A percentile compares a stretch with the other conserved stretches of the same genome.
Evolutionary conservation across 352 stramenopile genomes (phyloP).

Genomic region (Pythium utonaiense): DNA sequence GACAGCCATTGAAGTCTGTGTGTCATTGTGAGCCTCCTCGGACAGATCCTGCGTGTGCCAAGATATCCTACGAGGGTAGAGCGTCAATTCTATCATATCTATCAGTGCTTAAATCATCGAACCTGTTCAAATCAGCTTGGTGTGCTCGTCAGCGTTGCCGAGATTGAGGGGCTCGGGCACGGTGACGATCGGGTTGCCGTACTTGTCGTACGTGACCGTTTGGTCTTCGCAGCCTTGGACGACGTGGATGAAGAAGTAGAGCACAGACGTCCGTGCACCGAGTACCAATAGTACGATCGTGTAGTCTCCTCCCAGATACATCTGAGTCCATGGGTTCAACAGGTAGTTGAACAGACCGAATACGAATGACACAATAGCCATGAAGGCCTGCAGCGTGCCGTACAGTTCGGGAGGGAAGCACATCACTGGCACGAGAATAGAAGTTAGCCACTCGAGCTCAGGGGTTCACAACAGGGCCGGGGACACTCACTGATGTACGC

Average conservation of each 20-base stretch:
- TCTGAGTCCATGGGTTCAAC: constrained; percentile 65
- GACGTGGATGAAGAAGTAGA: constrained; percentile 57
- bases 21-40: background rate
- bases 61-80: background rate
- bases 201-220: constrained; percentile 33
- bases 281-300: constrained; percentile 50
- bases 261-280: constrained; percentile 38
- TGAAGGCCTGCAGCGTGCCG: constrained; percentile 69
- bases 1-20: background rate
- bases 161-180: constrained; percentile 3
- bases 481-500: constrained; percentile 74
- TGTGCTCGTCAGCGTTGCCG: constrained; percentile 28
- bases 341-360: constrained; percentile 72
- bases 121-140: constrained; percentile 34
- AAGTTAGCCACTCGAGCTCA: background rate
- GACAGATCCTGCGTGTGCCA: background rate
- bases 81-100: constrained; percentile 1
- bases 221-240: constrained; percentile 66
- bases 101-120: background rate
- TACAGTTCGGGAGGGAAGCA: constrained; percentile 75
- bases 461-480: background rate
- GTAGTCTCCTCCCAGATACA: constrained; percentile 64
- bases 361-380: constrained; percentile 54
- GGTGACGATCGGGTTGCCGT: constrained; percentile 12
- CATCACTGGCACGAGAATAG: constrained; percentile 46